phyloP scores from a whole-genome alignment of 2,329 filamentous ascomycete genomes.

The Nigrospora oryzae region DNA sequence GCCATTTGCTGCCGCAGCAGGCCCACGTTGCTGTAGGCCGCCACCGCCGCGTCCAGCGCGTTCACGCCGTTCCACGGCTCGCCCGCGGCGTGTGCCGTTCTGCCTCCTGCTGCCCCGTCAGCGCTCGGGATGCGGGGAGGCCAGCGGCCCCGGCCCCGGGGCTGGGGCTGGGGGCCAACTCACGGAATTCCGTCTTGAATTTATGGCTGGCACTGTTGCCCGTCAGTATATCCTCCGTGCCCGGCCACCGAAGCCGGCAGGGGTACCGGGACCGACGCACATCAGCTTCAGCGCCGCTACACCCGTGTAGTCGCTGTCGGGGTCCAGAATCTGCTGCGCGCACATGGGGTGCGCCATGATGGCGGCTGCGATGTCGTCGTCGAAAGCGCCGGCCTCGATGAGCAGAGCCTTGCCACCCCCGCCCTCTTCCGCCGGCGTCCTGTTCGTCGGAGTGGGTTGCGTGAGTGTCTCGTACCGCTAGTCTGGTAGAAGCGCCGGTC shows the following conservation, averaged over 20 bases:
- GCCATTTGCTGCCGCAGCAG: conserved; percentile 28
- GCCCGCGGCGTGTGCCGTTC: conserved; percentile 24
- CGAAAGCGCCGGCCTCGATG: conserved; percentile 22
- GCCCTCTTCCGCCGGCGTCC: conserved; percentile 34
- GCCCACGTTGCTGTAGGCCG: conserved; percentile 24
- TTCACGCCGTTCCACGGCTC: conserved; percentile 28
- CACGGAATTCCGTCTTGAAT: conserved; percentile 20
- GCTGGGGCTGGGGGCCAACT: too few species aligned
- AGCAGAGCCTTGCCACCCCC: conserved; percentile 31
- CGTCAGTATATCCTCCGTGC: too few species aligned
- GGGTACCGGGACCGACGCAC: conserved; percentile 1
- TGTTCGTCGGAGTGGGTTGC: too few species aligned
- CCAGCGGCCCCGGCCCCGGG: too few species aligned
- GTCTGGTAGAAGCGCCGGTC: too few species aligned
- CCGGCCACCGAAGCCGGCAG: too few species aligned
- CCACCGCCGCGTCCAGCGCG: conserved; percentile 27
- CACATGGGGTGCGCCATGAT: conserved; percentile 19
- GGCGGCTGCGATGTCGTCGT: conserved; percentile 15
- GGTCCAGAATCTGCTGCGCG: conserved; percentile 1
- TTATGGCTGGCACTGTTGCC: conserved; percentile 15
- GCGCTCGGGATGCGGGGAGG: too few species aligned
- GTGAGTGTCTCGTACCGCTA: too few species aligned
- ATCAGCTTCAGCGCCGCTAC: conserved; percentile 18
- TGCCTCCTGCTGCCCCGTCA: conserved; percentile 8
- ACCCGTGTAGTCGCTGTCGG: conserved; percentile 7